Evolutionary conservation across 768 basidiomycete species (phyloP), one percentile per base, ranked within the genome.

Genomic region (Kwoniella sp.): DNA sequence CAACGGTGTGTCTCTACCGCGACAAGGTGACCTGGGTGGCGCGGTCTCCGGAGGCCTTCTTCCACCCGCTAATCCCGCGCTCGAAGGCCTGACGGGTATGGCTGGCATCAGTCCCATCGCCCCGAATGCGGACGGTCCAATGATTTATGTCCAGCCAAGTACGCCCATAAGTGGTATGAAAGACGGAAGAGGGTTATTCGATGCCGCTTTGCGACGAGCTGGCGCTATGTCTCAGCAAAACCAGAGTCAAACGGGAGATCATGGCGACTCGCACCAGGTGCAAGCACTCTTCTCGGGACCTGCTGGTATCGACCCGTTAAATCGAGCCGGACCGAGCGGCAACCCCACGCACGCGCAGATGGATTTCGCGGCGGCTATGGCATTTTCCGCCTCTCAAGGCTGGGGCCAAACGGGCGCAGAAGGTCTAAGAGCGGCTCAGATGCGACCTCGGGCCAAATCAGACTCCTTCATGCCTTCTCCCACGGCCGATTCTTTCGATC

Each of bases 61-160:
- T 9, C 68, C 68, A 19, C 68, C 68, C 11, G 50, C 60, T 7
- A 67, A 70, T 54, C 68, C 68, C 0, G 59, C 58, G 3, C 46
- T 69, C 17, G 59, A 63, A 27, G 54, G 56, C 28, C 29, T 68
- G 26, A 60, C 68, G 10, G 68, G 68, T 6, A 70, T 70, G 68
- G 60, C 60, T 20, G 68, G 68, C 11, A 65, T 70, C 50, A 70
- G 68, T 41, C 68, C 68, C 8, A 67, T 70, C 33, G 65, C 56
- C 5, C 65, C 68, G 11, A 65, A 54, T 53, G 65, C 59, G 10
- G 68, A 67, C 47, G 68, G 68, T 7, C 68, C 68, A 9, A 58
- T 60, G 56, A 70, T 70, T 44, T 67, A 56, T 39, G 52, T 70
- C 12, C 65, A 67, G 45, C 68, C 68, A 12, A 70, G 68, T 59